Conservation (phyloP, 2,329 filamentous ascomycete genomes). For the Cytospora leucostoma region DNA sequence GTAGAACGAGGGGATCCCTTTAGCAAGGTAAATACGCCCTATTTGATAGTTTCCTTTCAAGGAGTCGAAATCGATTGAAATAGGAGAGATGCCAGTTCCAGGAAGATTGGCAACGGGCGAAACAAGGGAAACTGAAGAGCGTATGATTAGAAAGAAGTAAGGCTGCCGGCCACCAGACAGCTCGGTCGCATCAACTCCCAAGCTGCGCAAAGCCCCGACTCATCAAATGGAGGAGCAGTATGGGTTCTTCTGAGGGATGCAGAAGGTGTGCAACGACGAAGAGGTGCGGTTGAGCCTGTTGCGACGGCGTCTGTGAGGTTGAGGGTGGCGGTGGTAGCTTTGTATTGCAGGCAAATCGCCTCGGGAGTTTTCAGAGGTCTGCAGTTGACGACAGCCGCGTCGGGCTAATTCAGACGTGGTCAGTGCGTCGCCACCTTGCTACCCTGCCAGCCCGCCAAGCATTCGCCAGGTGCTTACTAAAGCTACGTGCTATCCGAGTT, state of each 20-base stretch:
- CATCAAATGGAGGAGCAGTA: slow-evolving; percentile 23
- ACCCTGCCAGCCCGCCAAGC: not conserved
- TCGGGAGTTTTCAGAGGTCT: slow-evolving; percentile 18
- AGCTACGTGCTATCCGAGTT: not conserved
- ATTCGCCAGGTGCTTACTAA: not conserved
- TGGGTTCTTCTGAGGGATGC: not conserved
- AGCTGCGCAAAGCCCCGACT: slow-evolving; percentile 21
- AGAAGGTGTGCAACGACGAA: slow-evolving; percentile 8
- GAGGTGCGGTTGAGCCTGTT: slow-evolving; percentile 6
- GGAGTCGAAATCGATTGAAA: not conserved
- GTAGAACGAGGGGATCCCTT: not conserved
- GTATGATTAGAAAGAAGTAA: slow-evolving; percentile 25
- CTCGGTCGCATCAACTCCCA: slow-evolving; percentile 27
- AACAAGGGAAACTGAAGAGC: slow-evolving; percentile 5
- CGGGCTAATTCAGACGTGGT: not conserved
- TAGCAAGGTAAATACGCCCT: not conserved
- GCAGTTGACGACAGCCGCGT: slow-evolving; percentile 1
- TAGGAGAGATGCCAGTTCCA: not conserved
- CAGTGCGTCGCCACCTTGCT: not conserved
- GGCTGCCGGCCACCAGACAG: slow-evolving; percentile 25
- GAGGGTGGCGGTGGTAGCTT: slow-evolving; percentile 12
- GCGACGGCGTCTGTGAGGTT: slow-evolving; percentile 6
- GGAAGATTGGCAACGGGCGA: not conserved
- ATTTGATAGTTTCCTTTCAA: not conserved
- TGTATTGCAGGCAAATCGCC: slow-evolving; percentile 17